Conservation (phyloP, 495 filamentous ascomycete species). For the Cercophora newfieldiana region DNA sequence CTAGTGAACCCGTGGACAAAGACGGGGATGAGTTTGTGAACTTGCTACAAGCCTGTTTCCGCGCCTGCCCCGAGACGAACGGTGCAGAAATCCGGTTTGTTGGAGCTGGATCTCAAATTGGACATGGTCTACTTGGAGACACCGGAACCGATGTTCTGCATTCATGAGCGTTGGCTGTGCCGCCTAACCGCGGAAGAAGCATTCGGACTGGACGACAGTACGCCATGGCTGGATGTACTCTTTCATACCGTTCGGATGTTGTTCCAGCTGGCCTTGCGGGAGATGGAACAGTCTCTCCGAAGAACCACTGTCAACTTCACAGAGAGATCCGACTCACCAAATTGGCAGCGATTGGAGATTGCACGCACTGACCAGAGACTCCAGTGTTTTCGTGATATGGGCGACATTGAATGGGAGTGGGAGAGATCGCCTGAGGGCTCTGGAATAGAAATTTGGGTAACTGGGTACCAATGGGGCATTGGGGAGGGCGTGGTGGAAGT, state of each 20-base stretch:
- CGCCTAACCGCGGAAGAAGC: slow-evolving; percentile 6
- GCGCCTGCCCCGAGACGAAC: not conserved
- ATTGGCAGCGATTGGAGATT: not conserved
- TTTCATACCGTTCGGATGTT: not conserved
- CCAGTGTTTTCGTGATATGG: not conserved
- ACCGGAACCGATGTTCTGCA: slow-evolving; percentile 1
- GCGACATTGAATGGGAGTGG: too few relatives aligned
- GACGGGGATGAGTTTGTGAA: not conserved
- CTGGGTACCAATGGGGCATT: not conserved
- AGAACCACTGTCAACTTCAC: too few relatives aligned
- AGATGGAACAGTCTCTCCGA: not conserved
- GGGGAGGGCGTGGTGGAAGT: not conserved
- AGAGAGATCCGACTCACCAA: not conserved
- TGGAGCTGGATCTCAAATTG: not conserved
- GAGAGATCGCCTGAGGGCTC: too few relatives aligned
- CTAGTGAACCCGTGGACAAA: not conserved
- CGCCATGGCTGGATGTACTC: not conserved
- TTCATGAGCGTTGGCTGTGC: slow-evolving; percentile 27
- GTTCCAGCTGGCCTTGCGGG: not conserved
- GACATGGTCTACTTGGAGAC: slow-evolving; percentile 18
- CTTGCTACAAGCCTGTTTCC: not conserved
- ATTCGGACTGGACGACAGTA: not conserved
- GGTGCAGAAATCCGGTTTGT: not conserved
- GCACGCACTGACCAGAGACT: not conserved
- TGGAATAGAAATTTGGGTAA: not conserved